Conservation (phyloP, 2,329 filamentous ascomycete genomes). For the Orbilia javanica region DNA sequence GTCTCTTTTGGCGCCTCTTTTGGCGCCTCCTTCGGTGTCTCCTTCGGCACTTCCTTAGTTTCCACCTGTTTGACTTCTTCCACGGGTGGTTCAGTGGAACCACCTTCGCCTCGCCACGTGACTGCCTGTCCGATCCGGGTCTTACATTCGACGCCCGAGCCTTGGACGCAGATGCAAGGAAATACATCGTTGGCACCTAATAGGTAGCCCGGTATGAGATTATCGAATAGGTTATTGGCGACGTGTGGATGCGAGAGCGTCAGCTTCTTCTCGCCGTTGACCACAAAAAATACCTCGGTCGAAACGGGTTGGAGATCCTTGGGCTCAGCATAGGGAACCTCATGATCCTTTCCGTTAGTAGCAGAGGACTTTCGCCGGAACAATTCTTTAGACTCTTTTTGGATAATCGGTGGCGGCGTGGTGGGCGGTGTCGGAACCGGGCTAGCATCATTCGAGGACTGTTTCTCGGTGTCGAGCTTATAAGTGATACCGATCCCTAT, state of each 20-base stretch:
- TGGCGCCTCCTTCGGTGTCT: slow-evolving; percentile 28
- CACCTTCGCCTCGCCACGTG: slow-evolving; percentile 51
- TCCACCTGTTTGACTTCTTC: slow-evolving; percentile 16
- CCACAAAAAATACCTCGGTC: slow-evolving; percentile 42
- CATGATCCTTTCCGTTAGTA: slow-evolving; percentile 34
- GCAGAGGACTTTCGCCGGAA: slow-evolving; percentile 49
- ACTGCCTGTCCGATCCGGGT: slow-evolving; percentile 52
- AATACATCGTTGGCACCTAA: slow-evolving; percentile 45
- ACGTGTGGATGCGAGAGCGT: slow-evolving; percentile 24
- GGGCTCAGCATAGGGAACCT: slow-evolving; percentile 44
- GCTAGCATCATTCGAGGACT: slow-evolving; percentile 36
- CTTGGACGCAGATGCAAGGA: slow-evolving; percentile 51
- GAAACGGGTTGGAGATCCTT: slow-evolving; percentile 40
- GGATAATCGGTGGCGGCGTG: slow-evolving; percentile 33
- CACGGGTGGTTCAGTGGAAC: slow-evolving; percentile 19
- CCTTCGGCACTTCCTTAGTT: slow-evolving; percentile 20
- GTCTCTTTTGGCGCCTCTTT: slow-evolving; percentile 21
- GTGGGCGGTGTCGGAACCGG: slow-evolving; percentile 52
- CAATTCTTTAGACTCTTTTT: slow-evolving; percentile 52
- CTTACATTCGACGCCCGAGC: slow-evolving; percentile 52
- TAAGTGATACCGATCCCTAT: slow-evolving; percentile 52
- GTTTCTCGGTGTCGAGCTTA: slow-evolving; percentile 31
- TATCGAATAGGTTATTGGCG: slow-evolving; percentile 39
- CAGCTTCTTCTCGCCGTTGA: slow-evolving; percentile 52
- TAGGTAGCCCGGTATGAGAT: slow-evolving; percentile 34